Evolutionary conservation across 176 grass and related monocot species (phyloP).

Genomic region (Phoenix dactylifera): DNA sequence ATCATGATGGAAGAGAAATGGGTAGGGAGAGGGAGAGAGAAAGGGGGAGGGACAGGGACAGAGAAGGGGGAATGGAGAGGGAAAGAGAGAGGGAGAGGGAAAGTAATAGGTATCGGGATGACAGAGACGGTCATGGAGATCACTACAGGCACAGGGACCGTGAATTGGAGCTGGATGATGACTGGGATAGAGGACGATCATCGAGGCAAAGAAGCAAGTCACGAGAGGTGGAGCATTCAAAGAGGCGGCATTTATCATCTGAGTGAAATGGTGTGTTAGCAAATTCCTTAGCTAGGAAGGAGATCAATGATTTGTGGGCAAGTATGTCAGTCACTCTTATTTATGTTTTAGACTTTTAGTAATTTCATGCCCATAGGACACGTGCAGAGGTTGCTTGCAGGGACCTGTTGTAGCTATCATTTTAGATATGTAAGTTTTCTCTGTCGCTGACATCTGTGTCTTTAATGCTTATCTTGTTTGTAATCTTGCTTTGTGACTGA

Average conservation of each 20-base stretch:
- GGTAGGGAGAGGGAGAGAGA: slow-evolving; percentile 34
- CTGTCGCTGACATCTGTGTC: too few relatives aligned
- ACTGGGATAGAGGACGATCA: slow-evolving; percentile 63
- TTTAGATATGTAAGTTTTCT: too few relatives aligned
- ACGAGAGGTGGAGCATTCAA: slow-evolving; percentile 56
- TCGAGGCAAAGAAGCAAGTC: slow-evolving; percentile 62
- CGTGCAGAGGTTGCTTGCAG: too few relatives aligned
- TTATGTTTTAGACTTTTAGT: too few relatives aligned
- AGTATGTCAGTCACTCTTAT: too few relatives aligned
- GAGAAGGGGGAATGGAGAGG: slow-evolving; percentile 48
- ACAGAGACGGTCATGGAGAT: slow-evolving; percentile 53
- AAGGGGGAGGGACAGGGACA: slow-evolving; percentile 44
- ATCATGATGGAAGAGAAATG: background rate
- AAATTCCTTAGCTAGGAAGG: too few relatives aligned
- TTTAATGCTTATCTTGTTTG: too few relatives aligned
- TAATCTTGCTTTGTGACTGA: too few relatives aligned
- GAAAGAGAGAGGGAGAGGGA: slow-evolving; percentile 34
- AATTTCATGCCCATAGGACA: too few relatives aligned
- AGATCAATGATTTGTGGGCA: too few relatives aligned
- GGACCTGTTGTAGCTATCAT: too few relatives aligned
- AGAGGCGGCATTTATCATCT: slow-evolving; percentile 51
- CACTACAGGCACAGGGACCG: slow-evolving; percentile 50
- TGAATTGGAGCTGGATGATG: slow-evolving; percentile 49
- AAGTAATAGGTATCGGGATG: slow-evolving; percentile 61
- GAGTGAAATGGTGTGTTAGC: slow-evolving; percentile 19